Conservation (phyloP, 805 yeast species). For the Candida endomychidarum region DNA sequence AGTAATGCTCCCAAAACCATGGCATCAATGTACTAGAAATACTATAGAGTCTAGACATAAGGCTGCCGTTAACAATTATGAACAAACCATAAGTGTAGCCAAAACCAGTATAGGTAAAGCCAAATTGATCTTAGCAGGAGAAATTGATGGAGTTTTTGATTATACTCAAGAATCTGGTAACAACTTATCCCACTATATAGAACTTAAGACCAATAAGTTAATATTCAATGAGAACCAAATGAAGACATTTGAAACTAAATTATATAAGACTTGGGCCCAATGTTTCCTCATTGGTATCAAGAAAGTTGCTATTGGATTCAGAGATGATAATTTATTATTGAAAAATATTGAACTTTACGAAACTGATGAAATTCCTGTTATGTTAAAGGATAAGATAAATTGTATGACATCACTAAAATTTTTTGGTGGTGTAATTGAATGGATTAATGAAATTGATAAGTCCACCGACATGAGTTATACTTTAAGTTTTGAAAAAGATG, state of each 20-base stretch:
- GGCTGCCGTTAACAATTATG: conserved; percentile 62
- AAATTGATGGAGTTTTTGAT: conserved; percentile 89
- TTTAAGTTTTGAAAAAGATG: conserved; percentile 50
- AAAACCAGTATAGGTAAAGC: conserved; percentile 79
- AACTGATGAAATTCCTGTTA: conserved; percentile 75
- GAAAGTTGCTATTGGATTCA: conserved; percentile 79
- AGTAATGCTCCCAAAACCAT: conserved; percentile 73
- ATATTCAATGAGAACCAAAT: conserved; percentile 59
- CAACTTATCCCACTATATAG: conserved; percentile 73
- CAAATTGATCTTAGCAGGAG: conserved; percentile 76
- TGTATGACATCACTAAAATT: conserved; percentile 82
- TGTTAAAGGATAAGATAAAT: conserved; percentile 60
- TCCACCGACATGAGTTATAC: conserved; percentile 38
- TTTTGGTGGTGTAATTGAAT: conserved; percentile 80
- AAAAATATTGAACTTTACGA: conserved; percentile 69
- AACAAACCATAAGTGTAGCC: conserved; percentile 80
- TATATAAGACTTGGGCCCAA: conserved; percentile 89
- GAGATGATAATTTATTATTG: conserved; percentile 70
- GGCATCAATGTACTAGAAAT: conserved; percentile 65
- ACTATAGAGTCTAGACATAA: conserved; percentile 66
- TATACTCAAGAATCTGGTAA: conserved; percentile 48
- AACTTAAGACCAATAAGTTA: conserved; percentile 69
- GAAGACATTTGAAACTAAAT: conserved; percentile 67
- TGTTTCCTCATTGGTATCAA: conserved; percentile 85
- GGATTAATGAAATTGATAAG: conserved; percentile 59